Conservation (phyloP, 306 rosid genomes). For the Sicyos baderoa region DNA sequence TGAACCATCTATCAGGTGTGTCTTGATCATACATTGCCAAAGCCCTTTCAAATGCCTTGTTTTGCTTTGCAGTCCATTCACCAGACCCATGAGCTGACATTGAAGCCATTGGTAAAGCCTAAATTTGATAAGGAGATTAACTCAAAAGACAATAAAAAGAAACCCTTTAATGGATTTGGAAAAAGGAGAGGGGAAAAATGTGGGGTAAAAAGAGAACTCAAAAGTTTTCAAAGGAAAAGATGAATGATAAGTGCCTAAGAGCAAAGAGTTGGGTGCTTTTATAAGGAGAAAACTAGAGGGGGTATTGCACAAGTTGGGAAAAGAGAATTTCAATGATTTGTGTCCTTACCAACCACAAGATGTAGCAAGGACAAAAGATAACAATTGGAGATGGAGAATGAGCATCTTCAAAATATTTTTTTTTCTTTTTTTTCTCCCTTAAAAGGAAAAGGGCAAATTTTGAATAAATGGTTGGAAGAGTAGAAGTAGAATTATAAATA, state of each 20-base stretch:
- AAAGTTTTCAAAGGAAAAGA: no score
- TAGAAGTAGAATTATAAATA: no score
- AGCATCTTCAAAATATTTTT: not conserved
- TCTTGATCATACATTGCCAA: conserved; percentile 36
- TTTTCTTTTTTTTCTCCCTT: no score
- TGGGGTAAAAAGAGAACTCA: not conserved
- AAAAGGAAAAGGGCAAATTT: no score
- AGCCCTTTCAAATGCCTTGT: conserved; percentile 34
- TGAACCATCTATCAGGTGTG: conserved; percentile 38
- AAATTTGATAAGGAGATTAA: not conserved
- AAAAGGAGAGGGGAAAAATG: not conserved
- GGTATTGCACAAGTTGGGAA: not conserved
- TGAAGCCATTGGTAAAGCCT: conserved; percentile 11
- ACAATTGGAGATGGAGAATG: conserved; percentile 7
- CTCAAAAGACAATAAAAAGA: not conserved
- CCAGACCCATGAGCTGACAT: conserved; percentile 13
- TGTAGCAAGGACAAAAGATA: not conserved
- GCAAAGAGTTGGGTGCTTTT: no score
- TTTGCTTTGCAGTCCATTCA: conserved; percentile 33
- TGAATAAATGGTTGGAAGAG: no score
- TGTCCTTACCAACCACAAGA: conserved; percentile 21
- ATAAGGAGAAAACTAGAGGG: not conserved
- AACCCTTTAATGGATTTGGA: not conserved
- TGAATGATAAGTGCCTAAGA: no score
- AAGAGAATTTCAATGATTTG: conserved; percentile 16